Percentiles rank a stretch among this genome's conserved stretches.
Evolutionary conservation across 164 flowering plant genomes (phyloP).

Genomic region (Chloranthus sessilifolius): DNA sequence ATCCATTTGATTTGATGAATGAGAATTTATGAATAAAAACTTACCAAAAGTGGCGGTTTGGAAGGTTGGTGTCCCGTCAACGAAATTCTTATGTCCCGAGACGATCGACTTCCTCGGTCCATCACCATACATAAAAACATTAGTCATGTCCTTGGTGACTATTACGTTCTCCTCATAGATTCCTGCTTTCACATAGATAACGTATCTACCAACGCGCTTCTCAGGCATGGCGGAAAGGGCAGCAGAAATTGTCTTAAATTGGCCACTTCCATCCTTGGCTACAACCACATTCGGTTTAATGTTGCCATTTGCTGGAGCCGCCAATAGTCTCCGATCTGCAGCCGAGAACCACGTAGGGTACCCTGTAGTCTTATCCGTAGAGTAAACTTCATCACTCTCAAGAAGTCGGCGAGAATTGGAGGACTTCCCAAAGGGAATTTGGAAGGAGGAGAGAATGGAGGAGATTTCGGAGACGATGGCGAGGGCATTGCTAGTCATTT

Average conservation of each 20-base stretch:
- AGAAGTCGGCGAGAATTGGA: conserved; percentile 17
- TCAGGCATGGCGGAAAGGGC: conserved; percentile 50
- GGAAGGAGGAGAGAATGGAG: conserved; percentile 15
- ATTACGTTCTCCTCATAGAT: conserved; percentile 41
- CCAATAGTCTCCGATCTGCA: conserved; percentile 35
- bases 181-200: conserved; percentile 56
- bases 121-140: conserved; percentile 60
- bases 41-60: conserved; percentile 49
- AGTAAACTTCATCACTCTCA: conserved; percentile 2
- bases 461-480: conserved; percentile 37
- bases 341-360: conserved; percentile 35
- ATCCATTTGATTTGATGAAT: not conserved
- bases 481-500: conserved; percentile 42
- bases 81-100: conserved; percentile 35
- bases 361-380: conserved; percentile 12
- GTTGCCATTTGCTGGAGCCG: not conserved
- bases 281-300: conserved; percentile 46
- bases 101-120: conserved; percentile 52
- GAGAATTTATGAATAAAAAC: not conserved
- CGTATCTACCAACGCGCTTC: conserved; percentile 27
- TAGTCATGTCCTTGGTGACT: conserved; percentile 24
- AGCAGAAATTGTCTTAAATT: conserved; percentile 35
- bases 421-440: conserved; percentile 10
- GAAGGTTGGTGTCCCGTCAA: conserved; percentile 28
- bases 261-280: conserved; percentile 52